phyloP scores from a whole-genome alignment of 768 basidiomycete species.

The Butyriboletus loyo region DNA sequence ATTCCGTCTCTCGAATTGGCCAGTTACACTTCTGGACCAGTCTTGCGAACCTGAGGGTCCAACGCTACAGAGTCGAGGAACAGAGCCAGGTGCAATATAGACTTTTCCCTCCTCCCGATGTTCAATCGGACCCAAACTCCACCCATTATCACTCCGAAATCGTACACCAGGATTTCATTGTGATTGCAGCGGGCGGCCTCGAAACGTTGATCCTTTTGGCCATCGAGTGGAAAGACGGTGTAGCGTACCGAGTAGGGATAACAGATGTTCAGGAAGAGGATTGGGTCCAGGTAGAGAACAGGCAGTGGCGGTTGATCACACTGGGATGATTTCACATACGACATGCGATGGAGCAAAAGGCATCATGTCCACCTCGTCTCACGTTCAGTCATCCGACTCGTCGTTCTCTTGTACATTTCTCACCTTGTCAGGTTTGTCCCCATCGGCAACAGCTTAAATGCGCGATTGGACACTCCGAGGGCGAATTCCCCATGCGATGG shows the following conservation, averaged over 20 bases:
- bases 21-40: slow-evolving; percentile 16
- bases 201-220: slow-evolving; percentile 3
- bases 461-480: too few relatives aligned
- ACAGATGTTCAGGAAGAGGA: neutral
- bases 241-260: slow-evolving; percentile 11
- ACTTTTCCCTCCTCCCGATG: neutral
- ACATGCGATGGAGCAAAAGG: too few relatives aligned
- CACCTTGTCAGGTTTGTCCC: too few relatives aligned
- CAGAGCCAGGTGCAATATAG: neutral
- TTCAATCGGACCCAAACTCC: neutral
- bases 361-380: too few relatives aligned
- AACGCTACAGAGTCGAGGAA: neutral
- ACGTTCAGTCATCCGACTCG: too few relatives aligned
- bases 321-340: slow-evolving; percentile 12
- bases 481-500: too few relatives aligned
- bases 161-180: slow-evolving; percentile 8
- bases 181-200: neutral
- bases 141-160: neutral
- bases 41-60: neutral
- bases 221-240: slow-evolving; percentile 12
- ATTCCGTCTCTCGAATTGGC: neutral
- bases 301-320: slow-evolving; percentile 8
- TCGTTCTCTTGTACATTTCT: too few relatives aligned
- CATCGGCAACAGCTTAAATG: too few relatives aligned
- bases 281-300: slow-evolving; percentile 4